A percentile compares a stretch with the other conserved stretches of the same genome.
Evolutionary conservation across 306 rosid species (phyloP).

Genomic region (Rubus parviflorus): DNA sequence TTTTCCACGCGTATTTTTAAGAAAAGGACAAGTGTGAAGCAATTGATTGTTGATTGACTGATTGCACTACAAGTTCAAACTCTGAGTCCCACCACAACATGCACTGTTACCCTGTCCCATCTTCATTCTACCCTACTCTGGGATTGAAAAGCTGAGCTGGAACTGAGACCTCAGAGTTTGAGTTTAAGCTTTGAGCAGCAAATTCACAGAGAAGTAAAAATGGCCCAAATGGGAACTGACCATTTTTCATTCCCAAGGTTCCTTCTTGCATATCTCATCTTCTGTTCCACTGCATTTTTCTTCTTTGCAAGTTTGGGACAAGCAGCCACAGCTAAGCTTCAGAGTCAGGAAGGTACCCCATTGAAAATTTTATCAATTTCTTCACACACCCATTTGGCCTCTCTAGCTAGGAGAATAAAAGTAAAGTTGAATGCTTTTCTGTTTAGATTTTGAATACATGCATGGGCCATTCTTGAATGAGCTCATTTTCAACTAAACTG

Average conservation of each 20-base stretch:
- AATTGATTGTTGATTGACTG: no score
- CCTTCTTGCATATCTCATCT: conserved; percentile 35
- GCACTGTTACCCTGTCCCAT: neutral
- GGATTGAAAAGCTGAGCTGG: conserved; percentile 7
- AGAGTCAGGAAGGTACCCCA: conserved; percentile 46
- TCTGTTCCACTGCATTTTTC: conserved; percentile 33
- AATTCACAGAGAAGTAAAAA: neutral
- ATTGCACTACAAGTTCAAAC: neutral
- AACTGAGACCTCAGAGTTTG: neutral
- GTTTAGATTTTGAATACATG: neutral
- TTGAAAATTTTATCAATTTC: neutral
- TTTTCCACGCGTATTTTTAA: neutral
- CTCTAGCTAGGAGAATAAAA: neutral
- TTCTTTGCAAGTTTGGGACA: conserved; percentile 35
- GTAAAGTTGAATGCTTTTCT: neutral
- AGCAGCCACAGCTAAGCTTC: conserved; percentile 60
- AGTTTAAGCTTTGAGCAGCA: neutral
- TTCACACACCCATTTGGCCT: neutral
- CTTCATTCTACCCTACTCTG: neutral
- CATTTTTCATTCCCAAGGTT: conserved; percentile 21
- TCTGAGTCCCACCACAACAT: neutral
- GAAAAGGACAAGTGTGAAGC: neutral
- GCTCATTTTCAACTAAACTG: conserved; percentile 14
- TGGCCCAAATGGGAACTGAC: conserved; percentile 33
- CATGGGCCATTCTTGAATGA: conserved; percentile 16